These are phyloP conservation scores for Kodamaea laetipori DNA, from an alignment of 805 yeast species.

Conservation along the genomic window DNA sequence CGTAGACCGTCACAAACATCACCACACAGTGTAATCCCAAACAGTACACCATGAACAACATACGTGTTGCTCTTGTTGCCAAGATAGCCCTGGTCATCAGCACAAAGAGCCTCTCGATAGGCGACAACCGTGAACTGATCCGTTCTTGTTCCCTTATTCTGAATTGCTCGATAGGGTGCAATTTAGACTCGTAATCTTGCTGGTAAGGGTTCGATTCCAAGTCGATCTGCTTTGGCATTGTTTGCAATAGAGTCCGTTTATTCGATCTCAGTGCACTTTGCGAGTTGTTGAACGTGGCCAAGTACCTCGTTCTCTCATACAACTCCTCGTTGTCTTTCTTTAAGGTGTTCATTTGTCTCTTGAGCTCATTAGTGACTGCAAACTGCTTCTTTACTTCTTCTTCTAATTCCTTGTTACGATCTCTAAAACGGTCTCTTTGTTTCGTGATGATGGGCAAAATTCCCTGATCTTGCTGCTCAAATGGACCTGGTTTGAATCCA, in stretches of 20 bases:
- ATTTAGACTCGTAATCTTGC: conserved; percentile 67
- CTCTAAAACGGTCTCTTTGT: conserved; percentile 91
- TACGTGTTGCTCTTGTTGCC: conserved; percentile 70
- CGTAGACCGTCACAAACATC: conserved; percentile 60
- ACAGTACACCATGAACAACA: conserved; percentile 73
- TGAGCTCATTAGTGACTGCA: conserved; percentile 56
- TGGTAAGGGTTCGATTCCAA: conserved; percentile 59
- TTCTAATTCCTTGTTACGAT: conserved; percentile 81
- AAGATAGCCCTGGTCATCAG: conserved; percentile 73
- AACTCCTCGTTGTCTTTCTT: conserved; percentile 76
- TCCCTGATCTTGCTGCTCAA: conserved; percentile 26
- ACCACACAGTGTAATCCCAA: conserved; percentile 73
- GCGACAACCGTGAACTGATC: conserved; percentile 68
- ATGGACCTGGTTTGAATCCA: conserved; percentile 10
- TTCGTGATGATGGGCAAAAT: conserved; percentile 87
- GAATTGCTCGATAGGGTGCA: conserved; percentile 84
- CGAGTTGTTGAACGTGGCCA: conserved; percentile 52
- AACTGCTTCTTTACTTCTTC: conserved; percentile 68
- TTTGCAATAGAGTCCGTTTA: conserved; percentile 26
- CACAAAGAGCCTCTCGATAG: conserved; percentile 76
- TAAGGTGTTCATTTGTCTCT: conserved; percentile 61
- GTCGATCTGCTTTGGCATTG: conserved; percentile 39
- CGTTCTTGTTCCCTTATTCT: conserved; percentile 76
- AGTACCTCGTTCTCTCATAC: conserved; percentile 73
- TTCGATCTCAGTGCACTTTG: conserved; percentile 16